Conservation (phyloP, 1,139 yeast genomes). For the Debaryomyces udenii region DNA sequence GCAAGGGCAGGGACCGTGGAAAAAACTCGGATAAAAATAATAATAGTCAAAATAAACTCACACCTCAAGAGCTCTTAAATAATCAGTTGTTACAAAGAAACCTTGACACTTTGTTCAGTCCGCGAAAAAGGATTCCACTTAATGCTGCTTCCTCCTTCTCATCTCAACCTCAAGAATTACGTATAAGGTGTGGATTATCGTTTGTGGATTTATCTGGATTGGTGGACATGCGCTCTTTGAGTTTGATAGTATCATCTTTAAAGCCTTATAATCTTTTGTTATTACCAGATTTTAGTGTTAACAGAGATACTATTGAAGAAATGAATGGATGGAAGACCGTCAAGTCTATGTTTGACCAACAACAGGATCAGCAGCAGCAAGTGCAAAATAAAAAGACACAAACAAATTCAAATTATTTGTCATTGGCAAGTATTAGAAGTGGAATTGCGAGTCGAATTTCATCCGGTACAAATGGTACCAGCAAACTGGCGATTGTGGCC, state of each 20-base stretch:
- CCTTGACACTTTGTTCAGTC: conserved; percentile 62
- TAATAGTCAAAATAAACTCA: conserved; percentile 32
- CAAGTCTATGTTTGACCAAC: conserved; percentile 34
- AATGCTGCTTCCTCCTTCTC: conserved; percentile 23
- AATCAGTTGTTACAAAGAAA: conserved; percentile 46
- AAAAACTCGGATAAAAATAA: conserved; percentile 25
- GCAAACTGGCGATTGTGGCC: conserved; percentile 34
- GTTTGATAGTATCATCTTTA: conserved; percentile 75
- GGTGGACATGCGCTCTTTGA: conserved; percentile 81
- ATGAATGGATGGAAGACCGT: conserved; percentile 34
- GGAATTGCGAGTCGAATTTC: conserved; percentile 28
- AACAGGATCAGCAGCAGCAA: conserved; percentile 31
- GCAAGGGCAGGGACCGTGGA: conserved; percentile 22
- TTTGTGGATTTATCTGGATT: conserved; percentile 84
- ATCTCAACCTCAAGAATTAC: conserved; percentile 36
- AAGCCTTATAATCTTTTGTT: conserved; percentile 78
- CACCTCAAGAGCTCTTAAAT: conserved; percentile 50
- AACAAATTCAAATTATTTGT: conserved; percentile 34
- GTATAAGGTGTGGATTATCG: conserved; percentile 69
- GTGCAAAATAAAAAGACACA: conserved; percentile 26
- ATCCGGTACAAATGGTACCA: conserved; percentile 17
- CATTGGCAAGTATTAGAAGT: conserved; percentile 38
- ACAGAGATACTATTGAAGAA: conserved; percentile 20
- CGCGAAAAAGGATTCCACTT: conserved; percentile 48
- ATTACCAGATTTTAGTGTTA: conserved; percentile 47